Base-by-base conservation (phyloP, 2,329 filamentous ascomycete species). In the Lasiodiplodia citricola region DNA sequence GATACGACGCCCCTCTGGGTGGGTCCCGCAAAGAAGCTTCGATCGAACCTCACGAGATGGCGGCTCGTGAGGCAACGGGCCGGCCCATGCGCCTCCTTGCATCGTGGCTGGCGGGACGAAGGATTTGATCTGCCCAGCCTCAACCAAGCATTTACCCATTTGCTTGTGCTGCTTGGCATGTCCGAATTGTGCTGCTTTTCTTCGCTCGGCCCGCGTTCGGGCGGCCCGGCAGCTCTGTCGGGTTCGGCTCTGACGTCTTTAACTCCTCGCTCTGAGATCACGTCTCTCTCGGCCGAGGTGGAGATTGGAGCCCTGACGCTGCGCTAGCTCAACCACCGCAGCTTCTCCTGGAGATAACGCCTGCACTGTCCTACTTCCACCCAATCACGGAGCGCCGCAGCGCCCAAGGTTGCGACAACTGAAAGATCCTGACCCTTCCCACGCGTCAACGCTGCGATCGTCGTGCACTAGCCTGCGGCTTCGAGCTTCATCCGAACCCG, bases 331-430 rank as follows among this genome's bases (percentile, higher is more conserved):
- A 44, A 44, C 23, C 25, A 31, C 7, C 58, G n/a, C 58, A 28
- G 11, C 16, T n/a, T 63, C 58, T 63, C 58, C 41, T 63, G 41
- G 41, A 63, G 58, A 63, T 50, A 63, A 51, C 58, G 58, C 10
- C n/a, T 44, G n/a, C 31, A 41, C 35, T 47, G 37, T 28, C 35
- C 35, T 11, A 2, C 41, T 18, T 25, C 25, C 14, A 10, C 25
- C 58, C 58, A 63, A 63, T 63, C 38, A 63, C 41, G 10, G 23
- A n/a, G 2, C 54, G 16, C 21, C 5, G 23, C n/a, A 7, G 25
- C 3, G 18, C 25, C 14, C 58, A 31, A 51, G 14, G 41, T 35
- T 16, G 18, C 18, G 25, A 28, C 14, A 5, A 51, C 31, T 25
- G 23, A 21, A 37, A 37, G 41, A 63, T 47, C 44, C 25, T 35